Conservation (phyloP, 352 stramenopile species). For the Pythium guiyangense region DNA sequence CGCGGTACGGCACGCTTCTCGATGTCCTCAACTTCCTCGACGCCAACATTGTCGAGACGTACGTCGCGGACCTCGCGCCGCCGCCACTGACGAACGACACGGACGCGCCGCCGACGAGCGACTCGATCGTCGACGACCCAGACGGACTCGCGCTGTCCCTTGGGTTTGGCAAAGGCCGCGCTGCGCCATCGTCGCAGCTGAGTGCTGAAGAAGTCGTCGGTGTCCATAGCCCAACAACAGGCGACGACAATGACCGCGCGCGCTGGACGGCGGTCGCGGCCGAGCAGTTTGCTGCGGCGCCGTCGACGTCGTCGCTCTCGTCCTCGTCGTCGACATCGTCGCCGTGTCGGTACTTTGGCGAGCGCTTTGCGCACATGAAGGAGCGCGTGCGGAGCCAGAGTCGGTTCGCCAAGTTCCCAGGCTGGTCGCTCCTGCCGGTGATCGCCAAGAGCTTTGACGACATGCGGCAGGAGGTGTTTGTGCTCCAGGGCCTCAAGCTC, state of each 20-base stretch:
- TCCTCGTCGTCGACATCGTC: slow-evolving; percentile 19
- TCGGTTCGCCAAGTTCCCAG: slow-evolving; percentile 47
- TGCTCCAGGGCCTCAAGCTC: slow-evolving; percentile 92
- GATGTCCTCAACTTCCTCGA: slow-evolving; percentile 57
- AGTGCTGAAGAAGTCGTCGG: slow-evolving; percentile 25
- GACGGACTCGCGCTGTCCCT: slow-evolving; percentile 22
- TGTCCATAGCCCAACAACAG: neutral
- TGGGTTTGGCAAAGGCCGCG: slow-evolving; percentile 3
- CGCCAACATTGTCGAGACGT: slow-evolving; percentile 38
- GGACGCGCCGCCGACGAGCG: slow-evolving; percentile 11
- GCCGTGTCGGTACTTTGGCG: slow-evolving; percentile 49
- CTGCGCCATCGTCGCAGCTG: slow-evolving; percentile 20
- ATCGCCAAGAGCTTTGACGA: slow-evolving; percentile 98
- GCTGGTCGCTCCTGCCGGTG: slow-evolving; percentile 87
- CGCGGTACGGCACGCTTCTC: slow-evolving; percentile 17
- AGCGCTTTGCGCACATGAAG: slow-evolving; percentile 90
- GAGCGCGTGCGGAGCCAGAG: slow-evolving; percentile 77
- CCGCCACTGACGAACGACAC: slow-evolving; percentile 4
- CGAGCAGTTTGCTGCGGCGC: neutral
- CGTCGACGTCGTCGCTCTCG: slow-evolving; percentile 3
- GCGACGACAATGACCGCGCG: neutral
- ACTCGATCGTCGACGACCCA: slow-evolving; percentile 27
- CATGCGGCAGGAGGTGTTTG: slow-evolving; percentile 95
- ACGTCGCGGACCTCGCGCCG: slow-evolving; percentile 29
- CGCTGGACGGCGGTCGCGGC: slow-evolving; percentile 10